These are phyloP conservation scores for Emergomyces pasteurianus DNA, from an alignment of 2,329 filamentous ascomycete species.

Conservation along the genomic window DNA sequence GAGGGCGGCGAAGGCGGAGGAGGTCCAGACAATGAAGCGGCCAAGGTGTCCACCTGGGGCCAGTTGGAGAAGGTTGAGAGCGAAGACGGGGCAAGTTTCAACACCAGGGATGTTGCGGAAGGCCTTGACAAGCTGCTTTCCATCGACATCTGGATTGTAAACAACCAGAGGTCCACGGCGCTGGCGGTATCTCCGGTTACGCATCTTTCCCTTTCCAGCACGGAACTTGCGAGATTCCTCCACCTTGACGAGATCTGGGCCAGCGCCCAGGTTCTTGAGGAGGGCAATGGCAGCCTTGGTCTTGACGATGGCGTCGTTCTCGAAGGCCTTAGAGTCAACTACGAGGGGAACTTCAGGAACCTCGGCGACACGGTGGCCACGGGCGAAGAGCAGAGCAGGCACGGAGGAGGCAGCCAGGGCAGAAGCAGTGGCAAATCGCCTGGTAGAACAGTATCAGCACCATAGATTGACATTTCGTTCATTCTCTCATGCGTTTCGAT, in stretches of 20 bases:
- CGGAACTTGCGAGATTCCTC: constrained; percentile 93
- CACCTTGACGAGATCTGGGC: constrained; percentile 86
- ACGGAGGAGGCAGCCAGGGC: constrained; percentile 94
- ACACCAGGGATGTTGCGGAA: constrained; percentile 99
- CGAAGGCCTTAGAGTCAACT: constrained; percentile 81
- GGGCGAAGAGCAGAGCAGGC: constrained; percentile 86
- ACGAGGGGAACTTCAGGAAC: constrained; percentile 96
- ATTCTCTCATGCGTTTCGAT: not conserved
- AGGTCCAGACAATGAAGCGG: constrained; percentile 99
- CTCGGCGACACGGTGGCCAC: constrained; percentile 86
- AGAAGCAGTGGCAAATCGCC: constrained; percentile 95
- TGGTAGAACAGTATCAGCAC: constrained; percentile 24
- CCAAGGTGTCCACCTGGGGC: constrained; percentile 97
- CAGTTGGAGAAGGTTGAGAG: constrained; percentile 97
- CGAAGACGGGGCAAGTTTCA: constrained; percentile 86
- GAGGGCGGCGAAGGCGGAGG: constrained; percentile 87
- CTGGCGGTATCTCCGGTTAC: constrained; percentile 92
- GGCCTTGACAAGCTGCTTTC: constrained; percentile 82
- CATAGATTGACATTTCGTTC: not conserved
- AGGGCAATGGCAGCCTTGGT: constrained; percentile 78
- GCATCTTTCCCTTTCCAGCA: constrained; percentile 97
- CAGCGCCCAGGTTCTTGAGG: constrained; percentile 82
- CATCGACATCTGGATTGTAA: constrained; percentile 91
- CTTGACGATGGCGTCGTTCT: constrained; percentile 67
- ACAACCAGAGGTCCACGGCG: constrained; percentile 95